Conservation (phyloP, 1,284 basidiomycete species). For the Ganoderma boninense region DNA sequence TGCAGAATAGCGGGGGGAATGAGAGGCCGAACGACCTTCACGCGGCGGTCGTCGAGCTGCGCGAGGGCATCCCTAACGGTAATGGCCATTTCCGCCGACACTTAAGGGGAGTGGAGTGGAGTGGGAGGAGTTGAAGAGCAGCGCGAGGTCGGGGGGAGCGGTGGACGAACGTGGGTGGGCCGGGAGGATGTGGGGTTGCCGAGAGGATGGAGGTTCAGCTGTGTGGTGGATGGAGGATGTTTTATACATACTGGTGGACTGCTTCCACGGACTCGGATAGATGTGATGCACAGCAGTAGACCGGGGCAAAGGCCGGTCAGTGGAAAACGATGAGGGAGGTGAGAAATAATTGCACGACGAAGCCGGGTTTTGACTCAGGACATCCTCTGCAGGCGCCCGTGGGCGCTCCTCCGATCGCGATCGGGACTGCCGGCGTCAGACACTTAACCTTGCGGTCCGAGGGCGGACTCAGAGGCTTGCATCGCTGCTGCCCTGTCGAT, state of each 20-base stretch:
- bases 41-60: constrained; percentile 87
- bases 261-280: constrained; percentile 6
- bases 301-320: constrained; percentile 11
- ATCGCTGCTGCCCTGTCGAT: background rate
- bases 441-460: constrained; percentile 2
- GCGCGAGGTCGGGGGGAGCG: constrained; percentile 7
- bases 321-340: constrained; percentile 11
- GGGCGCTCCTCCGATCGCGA: constrained; percentile 5
- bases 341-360: constrained; percentile 18
- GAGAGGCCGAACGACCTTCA: constrained; percentile 85
- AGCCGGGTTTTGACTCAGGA: constrained; percentile 27
- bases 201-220: constrained; percentile 14
- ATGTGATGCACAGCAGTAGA: constrained; percentile 18
- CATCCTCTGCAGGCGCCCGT: constrained; percentile 15
- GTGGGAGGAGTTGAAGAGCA: constrained; percentile 7
- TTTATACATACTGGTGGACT: constrained; percentile 33
- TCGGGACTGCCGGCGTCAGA: constrained; percentile 1
- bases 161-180: background rate
- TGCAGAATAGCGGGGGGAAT: constrained; percentile 94
- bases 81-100: constrained; percentile 56
- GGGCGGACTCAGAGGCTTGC: no score
- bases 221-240: constrained; percentile 14
- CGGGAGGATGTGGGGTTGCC: background rate
- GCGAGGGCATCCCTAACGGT: constrained; percentile 81
- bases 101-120: constrained; percentile 35